phyloP scores from a whole-genome alignment of 805 yeast species.

The Saccharomycopsis schoenii region DNA sequence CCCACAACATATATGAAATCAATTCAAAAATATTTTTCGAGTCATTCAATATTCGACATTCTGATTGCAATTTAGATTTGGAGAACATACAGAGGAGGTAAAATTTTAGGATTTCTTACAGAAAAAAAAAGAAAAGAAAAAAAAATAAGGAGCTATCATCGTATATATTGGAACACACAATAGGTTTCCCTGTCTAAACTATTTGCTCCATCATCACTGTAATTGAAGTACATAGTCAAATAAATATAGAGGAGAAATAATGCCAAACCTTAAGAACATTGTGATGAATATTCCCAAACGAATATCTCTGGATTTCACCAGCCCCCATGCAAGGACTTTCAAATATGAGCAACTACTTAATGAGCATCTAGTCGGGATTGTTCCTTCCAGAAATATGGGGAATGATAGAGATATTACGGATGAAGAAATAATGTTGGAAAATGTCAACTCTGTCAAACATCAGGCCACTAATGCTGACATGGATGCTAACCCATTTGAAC shows the following conservation, averaged over 20 bases:
- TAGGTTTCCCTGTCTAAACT: no score
- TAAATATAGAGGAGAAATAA: not conserved
- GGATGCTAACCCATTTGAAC: not conserved
- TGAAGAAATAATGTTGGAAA: constrained; percentile 2
- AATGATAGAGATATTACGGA: not conserved
- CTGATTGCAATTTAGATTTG: no score
- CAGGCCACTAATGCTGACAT: not conserved
- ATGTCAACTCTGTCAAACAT: not conserved
- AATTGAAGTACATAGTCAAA: not conserved
- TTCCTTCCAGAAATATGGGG: not conserved
- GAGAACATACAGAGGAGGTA: no score
- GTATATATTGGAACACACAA: no score
- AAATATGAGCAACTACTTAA: constrained; percentile 9
- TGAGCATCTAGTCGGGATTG: constrained; percentile 5
- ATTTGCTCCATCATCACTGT: no score
- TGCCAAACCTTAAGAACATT: not conserved
- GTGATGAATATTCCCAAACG: not conserved
- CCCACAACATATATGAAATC: not conserved
- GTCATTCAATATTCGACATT: not conserved
- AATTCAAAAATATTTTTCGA: not conserved
- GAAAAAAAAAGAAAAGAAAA: no score
- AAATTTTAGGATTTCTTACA: no score
- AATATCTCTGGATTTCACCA: not conserved
- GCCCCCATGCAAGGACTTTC: not conserved
- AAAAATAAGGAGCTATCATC: no score